phyloP scores from a whole-genome alignment of 495 filamentous ascomycete genomes.

The Penicillium macrosclerotiorum region DNA sequence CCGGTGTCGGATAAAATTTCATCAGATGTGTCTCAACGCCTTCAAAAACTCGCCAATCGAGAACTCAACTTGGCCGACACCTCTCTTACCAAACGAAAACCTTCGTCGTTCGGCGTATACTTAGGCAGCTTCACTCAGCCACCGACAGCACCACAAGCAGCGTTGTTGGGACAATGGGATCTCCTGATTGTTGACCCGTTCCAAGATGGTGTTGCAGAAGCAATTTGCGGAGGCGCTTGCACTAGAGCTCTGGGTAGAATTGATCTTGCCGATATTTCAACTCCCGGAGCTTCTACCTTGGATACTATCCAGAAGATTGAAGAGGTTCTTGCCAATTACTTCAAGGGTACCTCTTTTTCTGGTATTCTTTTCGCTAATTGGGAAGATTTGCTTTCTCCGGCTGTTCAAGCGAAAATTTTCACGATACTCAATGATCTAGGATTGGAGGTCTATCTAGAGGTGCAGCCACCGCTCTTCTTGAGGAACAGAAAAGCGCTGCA shows the following conservation, averaged over 20 bases:
- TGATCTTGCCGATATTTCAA: conserved; percentile 33
- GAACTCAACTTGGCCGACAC: conserved; percentile 21
- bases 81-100: conserved; percentile 23
- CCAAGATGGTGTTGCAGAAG: conserved; percentile 37
- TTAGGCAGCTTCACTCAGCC: conserved; percentile 41
- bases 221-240: conserved; percentile 22
- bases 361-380: conserved; percentile 53
- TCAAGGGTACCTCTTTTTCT: conserved; percentile 35
- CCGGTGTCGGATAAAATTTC: conserved; percentile 30
- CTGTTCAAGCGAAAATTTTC: conserved; percentile 35
- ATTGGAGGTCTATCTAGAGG: conserved; percentile 49
- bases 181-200: conserved; percentile 47
- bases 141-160: conserved; percentile 28
- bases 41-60: conserved; percentile 26
- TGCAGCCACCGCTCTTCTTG: conserved; percentile 47
- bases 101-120: conserved; percentile 49
- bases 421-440: conserved; percentile 36
- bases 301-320: conserved; percentile 35
- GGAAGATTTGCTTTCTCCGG: conserved; percentile 33
- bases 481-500: conserved; percentile 37
- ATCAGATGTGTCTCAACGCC: conserved; percentile 20
- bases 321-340: conserved; percentile 24
- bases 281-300: conserved; percentile 21
- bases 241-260: conserved; percentile 40
- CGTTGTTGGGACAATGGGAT: conserved; percentile 45